Conservation (phyloP, 2,329 filamentous ascomycete genomes). For the Paraconiothyrium brasiliense region DNA sequence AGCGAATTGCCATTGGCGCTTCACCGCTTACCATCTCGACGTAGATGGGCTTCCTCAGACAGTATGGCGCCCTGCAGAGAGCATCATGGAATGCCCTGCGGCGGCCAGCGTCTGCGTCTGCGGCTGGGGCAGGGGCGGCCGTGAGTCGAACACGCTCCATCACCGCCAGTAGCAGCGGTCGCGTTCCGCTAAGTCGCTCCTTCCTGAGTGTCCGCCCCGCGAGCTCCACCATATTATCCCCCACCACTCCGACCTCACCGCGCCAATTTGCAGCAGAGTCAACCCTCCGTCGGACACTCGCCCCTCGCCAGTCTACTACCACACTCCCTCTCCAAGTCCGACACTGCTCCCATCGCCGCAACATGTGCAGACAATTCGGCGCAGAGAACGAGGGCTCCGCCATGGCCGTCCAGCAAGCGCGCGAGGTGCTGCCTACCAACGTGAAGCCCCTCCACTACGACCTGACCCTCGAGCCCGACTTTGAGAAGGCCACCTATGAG, state of each 20-base stretch:
- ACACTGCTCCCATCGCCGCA: constrained; percentile 79
- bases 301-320: constrained; percentile 30
- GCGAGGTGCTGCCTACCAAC: constrained; percentile 89
- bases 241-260: constrained; percentile 33
- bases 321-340: constrained; percentile 44
- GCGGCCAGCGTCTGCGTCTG: constrained; percentile 10
- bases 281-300: constrained; percentile 30
- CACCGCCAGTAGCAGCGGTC: constrained; percentile 32
- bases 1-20: constrained; percentile 33
- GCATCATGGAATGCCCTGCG: constrained; percentile 26
- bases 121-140: constrained; percentile 17
- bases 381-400: constrained; percentile 64
- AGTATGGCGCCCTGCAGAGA: constrained; percentile 39
- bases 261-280: constrained; percentile 28
- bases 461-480: constrained; percentile 88
- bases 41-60: constrained; percentile 48
- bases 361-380: constrained; percentile 74
- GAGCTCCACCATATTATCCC: constrained; percentile 37
- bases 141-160: constrained; percentile 8
- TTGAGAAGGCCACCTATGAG: constrained; percentile 86
- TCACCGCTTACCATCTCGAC: constrained; percentile 27
- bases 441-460: constrained; percentile 94
- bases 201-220: constrained; percentile 41
- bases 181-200: constrained; percentile 30
- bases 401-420: constrained; percentile 69